Evolutionary conservation across 1,139 yeast species (phyloP).

Genomic region (Lodderomyces oxycetoniae): DNA sequence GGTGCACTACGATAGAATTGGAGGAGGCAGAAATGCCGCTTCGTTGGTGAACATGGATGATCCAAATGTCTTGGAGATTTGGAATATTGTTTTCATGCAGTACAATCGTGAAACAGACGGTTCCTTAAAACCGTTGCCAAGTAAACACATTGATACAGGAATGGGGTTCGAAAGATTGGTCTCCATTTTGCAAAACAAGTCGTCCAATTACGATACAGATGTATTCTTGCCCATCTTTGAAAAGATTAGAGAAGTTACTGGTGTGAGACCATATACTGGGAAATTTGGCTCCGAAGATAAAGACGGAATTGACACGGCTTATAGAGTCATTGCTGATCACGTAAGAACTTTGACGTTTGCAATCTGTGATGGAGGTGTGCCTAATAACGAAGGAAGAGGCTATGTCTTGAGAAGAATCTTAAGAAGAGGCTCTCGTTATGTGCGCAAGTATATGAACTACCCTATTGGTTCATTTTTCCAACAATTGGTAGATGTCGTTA

Average conservation of each 20-base stretch:
- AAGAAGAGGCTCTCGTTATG: constrained; percentile 97
- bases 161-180: constrained; percentile 98
- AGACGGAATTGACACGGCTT: constrained; percentile 96
- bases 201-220: constrained; percentile 94
- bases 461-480: constrained; percentile 94
- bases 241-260: constrained; percentile 86
- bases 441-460: constrained; percentile 90
- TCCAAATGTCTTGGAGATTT: constrained; percentile 93
- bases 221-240: constrained; percentile 85
- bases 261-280: constrained; percentile 86
- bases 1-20: constrained; percentile 94
- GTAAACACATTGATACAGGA: constrained; percentile 95
- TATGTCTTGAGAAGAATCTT: constrained; percentile 93
- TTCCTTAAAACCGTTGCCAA: constrained; percentile 78
- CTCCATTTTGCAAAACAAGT: constrained; percentile 83
- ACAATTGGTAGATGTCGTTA: constrained; percentile 85
- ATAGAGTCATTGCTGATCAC: constrained; percentile 97
- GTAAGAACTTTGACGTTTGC: constrained; percentile 96
- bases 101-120: constrained; percentile 90
- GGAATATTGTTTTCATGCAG: constrained; percentile 97
- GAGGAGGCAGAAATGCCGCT: constrained; percentile 97
- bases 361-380: constrained; percentile 97
- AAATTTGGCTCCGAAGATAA: constrained; percentile 86
- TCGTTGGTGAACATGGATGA: constrained; percentile 89
- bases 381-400: constrained; percentile 98